Percentiles rank a stretch among this genome's conserved stretches.
Conservation (phyloP, 805 yeast genomes). For the Saccharomycopsis synnaedendra region DNA sequence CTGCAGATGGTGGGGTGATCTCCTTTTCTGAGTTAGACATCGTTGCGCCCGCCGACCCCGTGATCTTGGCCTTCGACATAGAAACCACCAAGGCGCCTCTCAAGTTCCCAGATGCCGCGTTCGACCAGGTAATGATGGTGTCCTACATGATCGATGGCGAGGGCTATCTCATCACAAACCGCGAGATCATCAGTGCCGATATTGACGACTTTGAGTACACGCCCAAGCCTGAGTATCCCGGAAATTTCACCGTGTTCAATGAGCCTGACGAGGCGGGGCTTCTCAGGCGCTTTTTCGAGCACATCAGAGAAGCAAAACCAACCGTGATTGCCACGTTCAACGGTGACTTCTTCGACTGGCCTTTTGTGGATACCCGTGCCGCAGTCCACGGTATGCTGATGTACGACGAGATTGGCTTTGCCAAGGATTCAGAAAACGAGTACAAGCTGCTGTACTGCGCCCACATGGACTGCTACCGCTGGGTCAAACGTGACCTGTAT, state of each 20-base stretch:
- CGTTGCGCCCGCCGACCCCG: constrained; percentile 95
- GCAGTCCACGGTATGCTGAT: constrained; percentile 73
- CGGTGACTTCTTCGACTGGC: constrained; percentile 99
- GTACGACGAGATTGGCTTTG: constrained; percentile 91
- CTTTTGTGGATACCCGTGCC: constrained; percentile 87
- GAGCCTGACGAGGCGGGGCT: constrained; percentile 76
- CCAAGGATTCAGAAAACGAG: constrained; percentile 79
- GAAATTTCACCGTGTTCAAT: constrained; percentile 79
- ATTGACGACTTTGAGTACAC: constrained; percentile 96
- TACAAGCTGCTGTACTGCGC: constrained; percentile 86
- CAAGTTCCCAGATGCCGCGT: constrained; percentile 85
- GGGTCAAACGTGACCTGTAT: constrained; percentile 98
- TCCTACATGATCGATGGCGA: constrained; percentile 99
- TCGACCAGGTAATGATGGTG: constrained; percentile 96
- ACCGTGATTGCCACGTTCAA: constrained; percentile 97
- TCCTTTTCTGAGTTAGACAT: constrained; percentile 56
- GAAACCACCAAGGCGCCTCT: constrained; percentile 96
- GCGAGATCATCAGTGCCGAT: constrained; percentile 90
- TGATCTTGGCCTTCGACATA: constrained; percentile 91
- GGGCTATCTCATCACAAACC: constrained; percentile 85
- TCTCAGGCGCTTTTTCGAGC: constrained; percentile 74
- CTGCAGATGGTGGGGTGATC: constrained; percentile 44
- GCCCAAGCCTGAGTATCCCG: constrained; percentile 93
- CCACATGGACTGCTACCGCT: constrained; percentile 94
- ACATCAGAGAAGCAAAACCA: constrained; percentile 77